Conservation (phyloP, 2,329 filamentous ascomycete genomes). For the Neonectria ditissima region DNA sequence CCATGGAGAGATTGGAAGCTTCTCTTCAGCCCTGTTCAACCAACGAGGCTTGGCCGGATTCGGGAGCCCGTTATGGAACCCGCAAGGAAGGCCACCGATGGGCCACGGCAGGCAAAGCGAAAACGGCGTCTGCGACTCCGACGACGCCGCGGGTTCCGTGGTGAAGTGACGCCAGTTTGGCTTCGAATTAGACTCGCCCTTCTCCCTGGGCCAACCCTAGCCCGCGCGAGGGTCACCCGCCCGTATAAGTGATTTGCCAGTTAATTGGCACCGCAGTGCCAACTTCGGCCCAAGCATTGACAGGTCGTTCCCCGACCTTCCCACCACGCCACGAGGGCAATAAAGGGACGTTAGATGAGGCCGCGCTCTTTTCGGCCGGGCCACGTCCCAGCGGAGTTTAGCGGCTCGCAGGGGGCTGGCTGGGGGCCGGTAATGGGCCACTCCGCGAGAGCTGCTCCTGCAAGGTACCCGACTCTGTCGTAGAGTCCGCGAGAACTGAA, state of each 20-base stretch:
- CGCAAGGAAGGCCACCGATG: slow-evolving; percentile 5
- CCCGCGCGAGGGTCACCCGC: slow-evolving; percentile 2
- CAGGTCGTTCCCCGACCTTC: slow-evolving; percentile 36
- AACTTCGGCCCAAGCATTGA: slow-evolving; percentile 32
- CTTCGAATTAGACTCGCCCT: slow-evolving; percentile 13
- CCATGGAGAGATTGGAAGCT: slow-evolving; percentile 28
- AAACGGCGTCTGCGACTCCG: neutral
- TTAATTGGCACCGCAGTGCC: slow-evolving; percentile 27
- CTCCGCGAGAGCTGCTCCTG: slow-evolving; percentile 19
- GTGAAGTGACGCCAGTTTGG: slow-evolving; percentile 8
- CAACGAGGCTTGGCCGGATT: slow-evolving; percentile 24
- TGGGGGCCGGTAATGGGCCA: slow-evolving; percentile 1
- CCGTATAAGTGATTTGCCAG: slow-evolving; percentile 31
- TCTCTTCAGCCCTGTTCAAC: slow-evolving; percentile 31
- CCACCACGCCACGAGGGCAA: slow-evolving; percentile 32
- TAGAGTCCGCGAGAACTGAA: slow-evolving; percentile 6
- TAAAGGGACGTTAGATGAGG: slow-evolving; percentile 43
- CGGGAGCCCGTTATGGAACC: slow-evolving; percentile 23
- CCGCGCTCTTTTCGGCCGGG: slow-evolving; percentile 40
- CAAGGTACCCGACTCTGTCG: slow-evolving; percentile 38
- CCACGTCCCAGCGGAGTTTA: slow-evolving; percentile 30
- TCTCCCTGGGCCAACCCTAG: slow-evolving; percentile 9
- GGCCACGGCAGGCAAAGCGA: slow-evolving; percentile 8
- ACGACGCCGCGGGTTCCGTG: slow-evolving; percentile 2
- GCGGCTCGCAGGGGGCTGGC: slow-evolving; percentile 13